Percentiles rank a stretch among this genome's conserved stretches.
Evolutionary conservation across 768 basidiomycete species (phyloP).

Genomic region (Hygrophoropsis aurantiaca): DNA sequence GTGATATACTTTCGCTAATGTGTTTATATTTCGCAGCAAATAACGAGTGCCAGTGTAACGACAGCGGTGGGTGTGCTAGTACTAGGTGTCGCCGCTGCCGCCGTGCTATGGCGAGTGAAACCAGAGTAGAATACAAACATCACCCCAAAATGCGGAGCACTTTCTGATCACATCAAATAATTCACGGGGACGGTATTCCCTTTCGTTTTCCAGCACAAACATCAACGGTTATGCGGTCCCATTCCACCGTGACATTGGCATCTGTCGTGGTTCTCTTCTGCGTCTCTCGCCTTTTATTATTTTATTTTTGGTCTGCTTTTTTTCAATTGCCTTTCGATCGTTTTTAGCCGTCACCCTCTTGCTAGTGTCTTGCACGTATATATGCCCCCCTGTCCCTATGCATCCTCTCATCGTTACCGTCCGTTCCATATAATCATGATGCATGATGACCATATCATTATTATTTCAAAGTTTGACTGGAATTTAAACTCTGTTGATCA

Average conservation of each 20-base stretch:
- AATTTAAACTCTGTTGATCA: no score
- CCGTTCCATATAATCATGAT: no score
- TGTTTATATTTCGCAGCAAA: conserved; percentile 25
- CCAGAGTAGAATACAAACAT: conserved; percentile 28
- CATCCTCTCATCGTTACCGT: conserved; percentile 14
- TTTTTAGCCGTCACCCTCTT: background rate
- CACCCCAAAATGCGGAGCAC: background rate
- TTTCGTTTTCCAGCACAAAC: background rate
- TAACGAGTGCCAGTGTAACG: conserved; percentile 35
- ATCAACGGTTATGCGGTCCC: conserved; percentile 3
- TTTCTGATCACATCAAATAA: no score
- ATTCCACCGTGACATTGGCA: conserved; percentile 9
- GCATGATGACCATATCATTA: no score
- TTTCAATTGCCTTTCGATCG: conserved; percentile 14
- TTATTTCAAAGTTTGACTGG: no score
- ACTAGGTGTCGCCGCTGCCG: conserved; percentile 66
- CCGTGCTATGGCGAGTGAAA: conserved; percentile 72
- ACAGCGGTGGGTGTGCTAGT: conserved; percentile 66
- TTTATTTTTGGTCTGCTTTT: conserved; percentile 21
- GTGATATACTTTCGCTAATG: conserved; percentile 13
- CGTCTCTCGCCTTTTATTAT: conserved; percentile 21
- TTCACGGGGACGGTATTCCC: background rate
- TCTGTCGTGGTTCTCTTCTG: conserved; percentile 5
- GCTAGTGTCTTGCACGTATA: background rate
- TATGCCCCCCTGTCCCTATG: conserved; percentile 16